Percentiles rank a stretch among this genome's conserved stretches.
Evolutionary conservation across 495 filamentous ascomycete genomes (phyloP).

Genomic region (Aspergillus sclerotioniger): DNA sequence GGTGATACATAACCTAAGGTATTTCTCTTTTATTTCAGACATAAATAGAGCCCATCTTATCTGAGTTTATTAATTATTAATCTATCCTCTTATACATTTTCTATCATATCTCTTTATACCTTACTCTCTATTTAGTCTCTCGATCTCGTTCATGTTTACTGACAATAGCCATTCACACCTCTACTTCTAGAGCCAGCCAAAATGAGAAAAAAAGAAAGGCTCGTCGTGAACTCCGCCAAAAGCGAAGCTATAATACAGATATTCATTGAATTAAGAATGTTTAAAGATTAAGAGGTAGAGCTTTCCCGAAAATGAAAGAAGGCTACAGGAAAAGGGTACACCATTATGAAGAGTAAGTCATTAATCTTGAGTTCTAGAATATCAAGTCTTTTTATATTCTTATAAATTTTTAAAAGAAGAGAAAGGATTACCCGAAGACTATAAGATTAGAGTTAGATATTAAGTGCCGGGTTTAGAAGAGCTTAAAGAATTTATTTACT

Average conservation of each 20-base stretch:
- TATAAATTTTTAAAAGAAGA: slow-evolving; percentile 9
- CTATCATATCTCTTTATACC: slow-evolving; percentile 5
- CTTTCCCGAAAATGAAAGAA: slow-evolving; percentile 8
- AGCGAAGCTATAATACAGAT: slow-evolving; percentile 6
- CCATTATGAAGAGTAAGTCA: slow-evolving; percentile 11
- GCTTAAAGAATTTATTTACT: slow-evolving; percentile 12
- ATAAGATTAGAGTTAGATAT: slow-evolving; percentile 6
- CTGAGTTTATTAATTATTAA: slow-evolving; percentile 3
- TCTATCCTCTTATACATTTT: slow-evolving; percentile 6
- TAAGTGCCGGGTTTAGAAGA: slow-evolving; percentile 3
- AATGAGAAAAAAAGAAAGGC: slow-evolving; percentile 9
- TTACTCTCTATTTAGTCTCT: slow-evolving; percentile 5
- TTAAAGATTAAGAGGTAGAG: slow-evolving; percentile 10
- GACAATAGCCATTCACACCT: slow-evolving; percentile 1
- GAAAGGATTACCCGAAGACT: slow-evolving; percentile 6
- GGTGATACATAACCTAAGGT: slow-evolving; percentile 3
- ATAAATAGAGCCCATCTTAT: too few species aligned
- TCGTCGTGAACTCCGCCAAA: slow-evolving; percentile 8
- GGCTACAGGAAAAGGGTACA: slow-evolving; percentile 6
- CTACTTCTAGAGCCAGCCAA: not conserved
- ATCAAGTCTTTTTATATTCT: slow-evolving; percentile 4
- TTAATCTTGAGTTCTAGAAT: slow-evolving; percentile 4
- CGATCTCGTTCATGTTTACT: slow-evolving; percentile 4
- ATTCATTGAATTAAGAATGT: slow-evolving; percentile 8
- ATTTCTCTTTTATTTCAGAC: too few species aligned